Base-by-base conservation (phyloP, 2,329 filamentous ascomycete species). In the Phyllosticta citribraziliensis region DNA sequence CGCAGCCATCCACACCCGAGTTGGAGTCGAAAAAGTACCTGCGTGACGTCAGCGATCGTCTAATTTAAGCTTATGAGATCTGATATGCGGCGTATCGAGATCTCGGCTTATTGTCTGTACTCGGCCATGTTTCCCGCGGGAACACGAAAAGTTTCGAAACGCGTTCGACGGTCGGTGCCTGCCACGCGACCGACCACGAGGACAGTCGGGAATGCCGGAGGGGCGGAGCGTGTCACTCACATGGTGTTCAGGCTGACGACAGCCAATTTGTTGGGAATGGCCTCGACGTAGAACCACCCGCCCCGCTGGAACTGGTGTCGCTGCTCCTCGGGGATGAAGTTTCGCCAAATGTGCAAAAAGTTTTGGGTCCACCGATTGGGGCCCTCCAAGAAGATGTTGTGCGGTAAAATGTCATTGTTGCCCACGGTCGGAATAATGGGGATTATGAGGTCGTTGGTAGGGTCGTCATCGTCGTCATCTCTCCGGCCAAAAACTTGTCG, bases 351-450 rank as follows among this genome's bases (percentile, higher is more conserved):
- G 22, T 88, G 80, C 25, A 84, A 78, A 67, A 94, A 97, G 55
- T 81, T 81, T 62, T 83, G 83, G 0, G 96, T 88, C 87, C 93
- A 96, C 65, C 83, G 82, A 69, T 97, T 97, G 17, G 94, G 94
- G 0, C 93, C 94, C 0, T 84, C 80, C 52, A 85, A 79, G 72
- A 99, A 86, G 70, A 97, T 95, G 69, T 99, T 99, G 76, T 99
- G 94, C 1, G 94, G 94, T 63, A 97, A 84, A 62, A 99, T 92
- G 70, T 99, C 94, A 74, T 99, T 99, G 77, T 99, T 99, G 63
- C 94, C 94, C 67, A 97, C 87, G 0, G 87, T 97, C 0, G 94
- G 92, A 20, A 99, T 81, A 30, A 97, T 84, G 3, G 94, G 93
- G 3, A 97, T 82, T 12, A 80, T 74, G 62, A 91, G 82, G 62